Percentiles rank a stretch among this genome's conserved stretches.
phyloP scores from a whole-genome alignment of 2,329 filamentous ascomycete species.

The Huntiella savannae region DNA sequence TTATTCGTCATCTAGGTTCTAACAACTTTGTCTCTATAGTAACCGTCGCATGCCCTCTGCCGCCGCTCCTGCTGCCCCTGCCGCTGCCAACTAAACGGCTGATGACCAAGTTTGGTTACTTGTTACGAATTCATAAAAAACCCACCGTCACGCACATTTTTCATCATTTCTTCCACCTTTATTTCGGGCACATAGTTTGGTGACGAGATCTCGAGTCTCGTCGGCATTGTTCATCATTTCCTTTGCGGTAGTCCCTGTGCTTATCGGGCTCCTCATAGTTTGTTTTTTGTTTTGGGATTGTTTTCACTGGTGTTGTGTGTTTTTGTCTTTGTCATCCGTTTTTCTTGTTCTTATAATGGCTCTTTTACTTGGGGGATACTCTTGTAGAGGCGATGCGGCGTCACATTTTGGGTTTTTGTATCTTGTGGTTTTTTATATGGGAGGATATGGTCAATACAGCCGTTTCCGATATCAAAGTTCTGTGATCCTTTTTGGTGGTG shows the following conservation, averaged over 20 bases:
- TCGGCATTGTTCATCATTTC: background rate
- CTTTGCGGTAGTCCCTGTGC: background rate
- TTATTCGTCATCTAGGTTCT: background rate
- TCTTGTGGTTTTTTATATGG: background rate
- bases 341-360: background rate
- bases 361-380: too few species aligned
- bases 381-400: constrained; percentile 3
- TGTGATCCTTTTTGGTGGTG: background rate
- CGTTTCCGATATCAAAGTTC: background rate
- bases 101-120: background rate
- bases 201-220: background rate
- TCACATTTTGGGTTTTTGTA: constrained; percentile 3
- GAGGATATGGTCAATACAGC: background rate
- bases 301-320: background rate
- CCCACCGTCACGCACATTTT: constrained; percentile 3
- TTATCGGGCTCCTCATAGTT: constrained; percentile 1
- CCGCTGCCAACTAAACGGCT: background rate
- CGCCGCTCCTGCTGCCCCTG: constrained; percentile 13
- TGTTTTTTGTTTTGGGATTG: background rate
- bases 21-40: background rate
- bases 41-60: constrained; percentile 10
- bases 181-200: constrained; percentile 13
- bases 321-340: background rate
- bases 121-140: background rate
- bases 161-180: constrained; percentile 8